These are phyloP conservation scores for Entomortierella lignicola DNA, from an alignment of 192 early-diverging fungal species.

Conservation along the genomic window DNA sequence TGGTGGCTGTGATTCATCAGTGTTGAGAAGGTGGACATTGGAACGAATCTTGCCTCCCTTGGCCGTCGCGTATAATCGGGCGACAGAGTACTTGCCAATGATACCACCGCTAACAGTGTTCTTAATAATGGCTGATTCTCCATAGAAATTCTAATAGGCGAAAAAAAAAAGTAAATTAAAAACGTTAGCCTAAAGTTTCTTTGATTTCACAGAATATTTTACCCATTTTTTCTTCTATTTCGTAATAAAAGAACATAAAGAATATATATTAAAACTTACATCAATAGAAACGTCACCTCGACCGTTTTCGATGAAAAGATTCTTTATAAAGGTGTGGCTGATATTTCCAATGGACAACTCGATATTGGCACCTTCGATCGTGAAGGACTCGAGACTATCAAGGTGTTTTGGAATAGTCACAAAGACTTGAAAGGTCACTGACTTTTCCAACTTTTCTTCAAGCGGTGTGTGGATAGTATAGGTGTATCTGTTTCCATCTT, in stretches of 20 bases:
- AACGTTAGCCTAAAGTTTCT: too few species aligned
- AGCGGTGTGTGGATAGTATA: constrained; percentile 49
- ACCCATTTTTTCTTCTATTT: too few species aligned
- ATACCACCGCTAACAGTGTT: constrained; percentile 24
- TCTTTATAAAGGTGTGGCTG: constrained; percentile 45
- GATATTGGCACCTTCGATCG: constrained; percentile 24
- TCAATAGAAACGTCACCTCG: constrained; percentile 44
- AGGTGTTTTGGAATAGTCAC: constrained; percentile 37
- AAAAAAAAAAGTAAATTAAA: not conserved
- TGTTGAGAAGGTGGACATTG: constrained; percentile 41
- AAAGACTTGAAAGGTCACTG: constrained; percentile 45
- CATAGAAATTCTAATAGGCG: constrained; percentile 32
- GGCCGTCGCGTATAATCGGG: constrained; percentile 16
- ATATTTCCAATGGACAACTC: constrained; percentile 48
- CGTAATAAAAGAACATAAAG: too few species aligned
- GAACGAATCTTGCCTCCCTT: constrained; percentile 34
- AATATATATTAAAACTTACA: too few species aligned
- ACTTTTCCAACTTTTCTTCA: constrained; percentile 17
- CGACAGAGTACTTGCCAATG: constrained; percentile 40
- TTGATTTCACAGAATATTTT: too few species aligned
- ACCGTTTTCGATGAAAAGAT: constrained; percentile 6
- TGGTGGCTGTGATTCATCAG: constrained; percentile 22
- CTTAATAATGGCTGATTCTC: constrained; percentile 35
- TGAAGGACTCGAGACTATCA: constrained; percentile 38
- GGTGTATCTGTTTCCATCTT: constrained; percentile 42